A percentile compares a stretch with the other conserved stretches of the same genome.
Conservation (phyloP, 2,329 filamentous ascomycete genomes). For the Colletotrichum sp. region DNA sequence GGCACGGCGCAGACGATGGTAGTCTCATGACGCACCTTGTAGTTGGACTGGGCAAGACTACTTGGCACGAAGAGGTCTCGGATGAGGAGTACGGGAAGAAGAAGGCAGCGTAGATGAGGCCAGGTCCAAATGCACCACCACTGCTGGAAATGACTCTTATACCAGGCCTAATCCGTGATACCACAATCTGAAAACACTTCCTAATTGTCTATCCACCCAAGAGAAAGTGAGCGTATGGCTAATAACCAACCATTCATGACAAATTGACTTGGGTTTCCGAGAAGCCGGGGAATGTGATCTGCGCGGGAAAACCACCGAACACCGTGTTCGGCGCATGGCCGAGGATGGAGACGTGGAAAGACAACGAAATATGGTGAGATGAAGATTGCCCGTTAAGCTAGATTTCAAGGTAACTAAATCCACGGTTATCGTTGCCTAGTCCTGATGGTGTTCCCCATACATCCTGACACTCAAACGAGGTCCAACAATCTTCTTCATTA, state of each 20-base stretch:
- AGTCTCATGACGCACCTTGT: constrained; percentile 45
- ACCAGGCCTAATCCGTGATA: background rate
- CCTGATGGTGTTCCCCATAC: background rate
- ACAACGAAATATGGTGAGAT: background rate
- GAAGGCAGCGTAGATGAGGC: background rate
- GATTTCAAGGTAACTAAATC: background rate
- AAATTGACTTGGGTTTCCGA: background rate
- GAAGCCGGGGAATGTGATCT: background rate
- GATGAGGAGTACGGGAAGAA: constrained; percentile 36
- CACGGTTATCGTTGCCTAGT: background rate
- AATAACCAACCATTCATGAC: background rate
- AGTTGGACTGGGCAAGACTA: constrained; percentile 39
- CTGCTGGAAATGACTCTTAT: background rate
- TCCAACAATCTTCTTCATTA: background rate
- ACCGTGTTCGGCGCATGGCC: background rate
- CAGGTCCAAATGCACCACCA: background rate
- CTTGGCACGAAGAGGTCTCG: constrained; percentile 38
- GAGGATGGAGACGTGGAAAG: background rate
- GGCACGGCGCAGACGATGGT: constrained; percentile 46
- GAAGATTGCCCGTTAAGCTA: background rate
- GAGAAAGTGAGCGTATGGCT: background rate
- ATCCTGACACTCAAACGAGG: background rate
- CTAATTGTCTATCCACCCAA: background rate
- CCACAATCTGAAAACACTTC: background rate
- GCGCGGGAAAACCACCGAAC: background rate